Evolutionary conservation across 495 filamentous ascomycete species (phyloP), one percentile per base, ranked within the genome.

Genomic region (Hypoxylon fuscum): DNA sequence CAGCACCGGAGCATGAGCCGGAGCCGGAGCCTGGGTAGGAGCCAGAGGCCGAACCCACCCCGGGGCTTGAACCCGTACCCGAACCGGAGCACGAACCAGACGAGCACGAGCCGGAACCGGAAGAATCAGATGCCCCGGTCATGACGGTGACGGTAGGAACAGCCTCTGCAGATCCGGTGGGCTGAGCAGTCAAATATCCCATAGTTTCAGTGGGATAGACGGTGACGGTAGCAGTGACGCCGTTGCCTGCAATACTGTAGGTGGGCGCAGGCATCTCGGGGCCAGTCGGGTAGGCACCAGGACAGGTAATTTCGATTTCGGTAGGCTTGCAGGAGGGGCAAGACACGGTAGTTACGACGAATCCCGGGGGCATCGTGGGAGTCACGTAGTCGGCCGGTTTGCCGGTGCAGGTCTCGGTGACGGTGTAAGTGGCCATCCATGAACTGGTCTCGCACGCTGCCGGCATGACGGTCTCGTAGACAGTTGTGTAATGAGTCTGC

Each of bases 341-440:
- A 20, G 25, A 25, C 34, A 79, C 75, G 2, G 71, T 75, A 22
- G 71, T 77, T 27, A 71, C 70, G 43, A 77, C 74, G 44, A 77
- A 77, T 44, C 74, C 74, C 5, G 76, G 74, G 21, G 73, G 75
- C 3, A 71, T 58, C 5, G 50, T 51, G 1, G 70, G 65, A 21
- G 66, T 66, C 7, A 45, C 51, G 45, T 59, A 70, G n/a, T 58
- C 45, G 43, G 46, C 37, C 31, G 63, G 61, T 38, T 72, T 61
- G 41, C 70, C 77, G 20, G 70, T 55, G 62, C 73, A 76, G 25
- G 64, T 76, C 53, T 79, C 74, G 4, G 67, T 74, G 64, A 81
- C 53, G 20, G 79, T 83, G 68, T 83, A 83, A 3, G 76, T 79
- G 21, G 75, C 72, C 34, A 71, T 52, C 66, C 72, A 74, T 20